Base-by-base conservation (phyloP, 1,284 basidiomycete genomes). In the Rhodofomes roseus region DNA sequence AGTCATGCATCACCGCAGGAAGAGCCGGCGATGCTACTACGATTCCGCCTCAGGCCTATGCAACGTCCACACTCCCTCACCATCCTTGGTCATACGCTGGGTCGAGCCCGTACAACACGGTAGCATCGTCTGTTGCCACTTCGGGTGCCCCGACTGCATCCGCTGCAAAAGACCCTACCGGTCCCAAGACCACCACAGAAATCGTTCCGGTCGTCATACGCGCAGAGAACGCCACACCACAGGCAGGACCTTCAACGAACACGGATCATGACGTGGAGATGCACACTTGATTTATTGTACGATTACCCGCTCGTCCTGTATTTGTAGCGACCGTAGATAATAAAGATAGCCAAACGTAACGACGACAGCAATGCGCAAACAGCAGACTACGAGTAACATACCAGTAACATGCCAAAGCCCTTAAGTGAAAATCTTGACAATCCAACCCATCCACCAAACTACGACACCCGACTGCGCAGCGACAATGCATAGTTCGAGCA, bases 381-480 rank as follows among this genome's bases (percentile, higher is more conserved):
- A 6, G 52, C 57, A 52, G 29, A 27, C 52, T 60, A 52, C 7
- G 60, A 57, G 60, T 46, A 54, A 61, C 20, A 31, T 8, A 23
- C 54, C 63, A 57, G 60, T 46, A 54, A 61, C 20, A 31, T 8
- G 14, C 54, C 63, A 56, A 61, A 53, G 52, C 48, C 54, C 62
- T 71, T 69, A 81, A 56, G 73, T 73, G 60, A 81, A 76, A 60
- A 87, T 63, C 44, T 80, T 79, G 51, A 88, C 67, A 25, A 76
- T 76, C 88, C 88, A 90, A 36, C 86, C 87, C 56, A 82, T 63
- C 88, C 89, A 90, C 88, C 88, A 90, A 22, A 77, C 66, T 40
- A 85, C 71, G 22, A 86, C 81, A 3, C 78, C 82, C 50, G 83
- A 57, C 67, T 89, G 78, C 56, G 83, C 75, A 25, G 84, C 62